Evolutionary conservation across 768 basidiomycete species (phyloP), one percentile per base, ranked within the genome.

Genomic region (Rubroboletus pulcherrimus): DNA sequence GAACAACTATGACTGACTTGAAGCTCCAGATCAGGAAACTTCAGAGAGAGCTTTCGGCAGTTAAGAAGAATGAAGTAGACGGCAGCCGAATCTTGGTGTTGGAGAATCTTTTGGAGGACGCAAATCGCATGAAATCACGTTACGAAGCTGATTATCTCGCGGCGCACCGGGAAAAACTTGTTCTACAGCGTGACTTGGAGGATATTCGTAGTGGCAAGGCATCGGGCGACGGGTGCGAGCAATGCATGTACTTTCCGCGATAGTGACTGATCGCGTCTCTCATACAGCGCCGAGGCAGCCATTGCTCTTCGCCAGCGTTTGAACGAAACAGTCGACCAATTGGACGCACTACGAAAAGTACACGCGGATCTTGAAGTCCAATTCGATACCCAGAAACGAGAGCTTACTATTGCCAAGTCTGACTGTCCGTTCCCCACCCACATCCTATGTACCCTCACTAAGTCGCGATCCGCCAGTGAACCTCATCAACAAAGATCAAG

Each of bases 401-500:
- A 95, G 60, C 73, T 97, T 49, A 89, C 83, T 0, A 80, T 93
- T 57, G 89, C 89, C 44, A 91, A 89, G 68, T 92, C 93, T 10
- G 89, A 96, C 67, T 69, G 94, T 96, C 63, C 63, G 87, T 75
- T 15, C 14, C 24, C 50, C 50, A 1, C 38, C 40, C 12, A 14
- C 5, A 30, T 45, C 17, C 5, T 10, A n/a, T 26, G 35, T 37
- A 54, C 7, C 5, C 39, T 59, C 7, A 46, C 63, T 55, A 10
- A 58, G 44, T 30, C 43, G 30, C 19, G 29, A 38, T 61, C 44
- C 37, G 34, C 12, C 64, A 96, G 94, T 98, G 65, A 89, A 83
- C 43, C 80, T 98, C 42, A 88, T 98, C 43, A 90, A 93, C 76
- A 93, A 91, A 69, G 93, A 97, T 67, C 93, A 98, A 68, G 76